A percentile compares a stretch with the other conserved stretches of the same genome.
These are phyloP conservation scores for Dalbergia cochinchinensis DNA, from an alignment of 306 rosid genomes.

Conservation along the genomic window DNA sequence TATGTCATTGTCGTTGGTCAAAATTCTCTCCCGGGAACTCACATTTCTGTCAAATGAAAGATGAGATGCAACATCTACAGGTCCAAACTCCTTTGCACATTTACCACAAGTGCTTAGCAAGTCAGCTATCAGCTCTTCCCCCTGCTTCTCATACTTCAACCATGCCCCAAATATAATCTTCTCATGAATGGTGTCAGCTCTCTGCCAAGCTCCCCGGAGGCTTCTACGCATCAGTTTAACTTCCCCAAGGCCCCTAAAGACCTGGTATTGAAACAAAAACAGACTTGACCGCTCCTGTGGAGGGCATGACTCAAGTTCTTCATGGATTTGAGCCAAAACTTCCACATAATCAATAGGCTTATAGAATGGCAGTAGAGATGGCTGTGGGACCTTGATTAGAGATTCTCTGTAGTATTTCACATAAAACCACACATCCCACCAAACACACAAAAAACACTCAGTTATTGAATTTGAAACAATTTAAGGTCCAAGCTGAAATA, in stretches of 20 bases:
- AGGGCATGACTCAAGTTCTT: constrained; percentile 86
- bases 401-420: constrained; percentile 72
- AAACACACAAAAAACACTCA: neutral
- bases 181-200: constrained; percentile 76
- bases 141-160: constrained; percentile 91
- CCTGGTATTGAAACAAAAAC: constrained; percentile 80
- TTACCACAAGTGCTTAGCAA: constrained; percentile 75
- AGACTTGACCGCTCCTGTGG: constrained; percentile 77
- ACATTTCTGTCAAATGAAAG: constrained; percentile 55
- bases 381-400: constrained; percentile 89
- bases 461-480: constrained; percentile 16
- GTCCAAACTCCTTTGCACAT: constrained; percentile 80
- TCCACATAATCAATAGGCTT: constrained; percentile 89
- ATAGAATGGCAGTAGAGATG: constrained; percentile 75
- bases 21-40: constrained; percentile 53
- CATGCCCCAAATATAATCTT: constrained; percentile 90
- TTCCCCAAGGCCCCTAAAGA: constrained; percentile 93
- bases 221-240: constrained; percentile 86
- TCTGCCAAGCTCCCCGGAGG: constrained; percentile 86
- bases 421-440: constrained; percentile 28
- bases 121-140: constrained; percentile 78
- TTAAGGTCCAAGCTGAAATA: constrained; percentile 9
- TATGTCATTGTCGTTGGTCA: constrained; percentile 54
- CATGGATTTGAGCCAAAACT: constrained; percentile 94
- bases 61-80: constrained; percentile 68